phyloP scores from a whole-genome alignment of 257 asterid genomes.

The Jacaranda mimosifolia region DNA sequence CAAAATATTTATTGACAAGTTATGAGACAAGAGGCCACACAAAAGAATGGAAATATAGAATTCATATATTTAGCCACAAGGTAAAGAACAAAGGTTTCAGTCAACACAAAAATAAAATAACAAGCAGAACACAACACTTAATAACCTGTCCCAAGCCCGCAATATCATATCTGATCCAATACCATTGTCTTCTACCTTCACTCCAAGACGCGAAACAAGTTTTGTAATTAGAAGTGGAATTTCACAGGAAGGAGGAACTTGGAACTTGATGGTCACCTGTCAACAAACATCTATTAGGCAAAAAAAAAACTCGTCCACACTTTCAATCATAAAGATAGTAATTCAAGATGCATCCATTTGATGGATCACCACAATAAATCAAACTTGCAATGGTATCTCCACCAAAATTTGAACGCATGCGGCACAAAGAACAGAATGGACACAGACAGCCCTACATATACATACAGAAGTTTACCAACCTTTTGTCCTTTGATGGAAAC shows the following conservation, averaged over 20 bases:
- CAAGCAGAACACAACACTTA: constrained; percentile 29
- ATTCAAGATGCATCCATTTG: constrained; percentile 24
- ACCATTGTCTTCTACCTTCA: constrained; percentile 60
- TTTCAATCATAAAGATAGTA: constrained; percentile 8
- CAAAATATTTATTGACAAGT: constrained; percentile 33
- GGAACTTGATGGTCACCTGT: constrained; percentile 85
- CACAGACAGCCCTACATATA: not conserved
- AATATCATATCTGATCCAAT: constrained; percentile 82
- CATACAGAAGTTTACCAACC: constrained; percentile 48
- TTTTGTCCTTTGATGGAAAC: constrained; percentile 87
- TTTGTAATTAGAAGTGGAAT: constrained; percentile 77
- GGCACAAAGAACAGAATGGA: not conserved
- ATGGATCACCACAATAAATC: constrained; percentile 25
- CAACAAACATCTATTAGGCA: constrained; percentile 39
- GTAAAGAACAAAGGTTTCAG: constrained; percentile 16
- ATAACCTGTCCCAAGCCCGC: constrained; percentile 94
- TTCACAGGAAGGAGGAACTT: constrained; percentile 89
- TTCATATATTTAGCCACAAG: not conserved
- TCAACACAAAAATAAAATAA: not conserved
- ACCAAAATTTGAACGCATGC: constrained; percentile 22
- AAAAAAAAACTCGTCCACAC: not conserved
- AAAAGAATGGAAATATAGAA: constrained; percentile 13
- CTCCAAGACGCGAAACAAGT: constrained; percentile 88
- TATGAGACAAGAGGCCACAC: constrained; percentile 20
- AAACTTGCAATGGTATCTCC: constrained; percentile 30